Percentiles rank a stretch among this genome's conserved stretches.
phyloP scores from a whole-genome alignment of 176 grass and related monocot species.

The Eragrostis curvula region DNA sequence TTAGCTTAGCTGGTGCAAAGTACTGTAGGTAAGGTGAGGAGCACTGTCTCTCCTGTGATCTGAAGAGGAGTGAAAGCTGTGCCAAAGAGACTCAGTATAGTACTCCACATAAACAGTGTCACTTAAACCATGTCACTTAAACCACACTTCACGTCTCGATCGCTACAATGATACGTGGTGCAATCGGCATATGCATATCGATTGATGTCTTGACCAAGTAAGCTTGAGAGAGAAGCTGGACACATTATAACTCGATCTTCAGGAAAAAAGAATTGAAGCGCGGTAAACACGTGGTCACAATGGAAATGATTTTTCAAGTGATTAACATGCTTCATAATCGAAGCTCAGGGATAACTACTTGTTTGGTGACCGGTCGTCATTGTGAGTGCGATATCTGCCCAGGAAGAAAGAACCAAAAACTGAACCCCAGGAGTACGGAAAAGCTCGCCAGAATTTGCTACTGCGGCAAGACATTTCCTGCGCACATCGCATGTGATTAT shows the following conservation, averaged over 20 bases:
- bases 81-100: background rate
- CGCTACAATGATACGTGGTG: background rate
- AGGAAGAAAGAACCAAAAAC: background rate
- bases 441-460: constrained; percentile 7
- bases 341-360: background rate
- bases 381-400: background rate
- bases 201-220: background rate
- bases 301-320: background rate
- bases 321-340: background rate
- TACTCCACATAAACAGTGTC: background rate
- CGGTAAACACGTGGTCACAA: background rate
- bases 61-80: background rate
- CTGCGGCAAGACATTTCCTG: background rate
- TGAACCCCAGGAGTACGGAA: constrained; percentile 11
- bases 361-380: background rate
- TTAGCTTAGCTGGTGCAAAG: background rate
- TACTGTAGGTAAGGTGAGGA: too few relatives aligned
- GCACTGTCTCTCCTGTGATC: too few relatives aligned
- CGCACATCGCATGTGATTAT: constrained; percentile 17
- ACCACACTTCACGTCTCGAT: too few relatives aligned
- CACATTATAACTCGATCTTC: too few relatives aligned
- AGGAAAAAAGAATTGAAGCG: background rate
- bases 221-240: background rate
- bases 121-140: background rate
- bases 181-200: background rate